phyloP scores from a whole-genome alignment of 345 rosid genomes.

The Draba incana region DNA sequence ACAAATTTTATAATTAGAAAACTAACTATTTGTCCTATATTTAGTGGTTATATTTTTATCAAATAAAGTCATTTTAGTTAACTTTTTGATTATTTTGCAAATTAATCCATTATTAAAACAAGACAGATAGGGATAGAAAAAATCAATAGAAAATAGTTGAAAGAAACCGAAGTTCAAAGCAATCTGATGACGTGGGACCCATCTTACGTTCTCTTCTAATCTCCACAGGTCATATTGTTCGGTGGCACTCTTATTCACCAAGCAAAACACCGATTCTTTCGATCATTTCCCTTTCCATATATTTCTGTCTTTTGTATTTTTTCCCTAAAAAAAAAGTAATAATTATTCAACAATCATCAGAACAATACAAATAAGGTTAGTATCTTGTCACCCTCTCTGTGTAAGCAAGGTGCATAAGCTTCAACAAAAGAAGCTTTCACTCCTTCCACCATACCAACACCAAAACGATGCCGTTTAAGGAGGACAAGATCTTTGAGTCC shows the following conservation, averaged over 20 bases:
- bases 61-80: too few species aligned
- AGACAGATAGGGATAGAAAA: background rate
- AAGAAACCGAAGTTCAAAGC: conserved; percentile 7
- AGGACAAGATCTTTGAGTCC: background rate
- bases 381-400: conserved; percentile 4
- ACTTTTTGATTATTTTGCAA: too few species aligned
- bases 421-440: conserved; percentile 56
- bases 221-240: conserved; percentile 25
- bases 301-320: background rate
- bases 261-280: conserved; percentile 25
- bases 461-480: conserved; percentile 7
- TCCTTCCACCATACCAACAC: conserved; percentile 40
- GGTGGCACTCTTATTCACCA: conserved; percentile 30
- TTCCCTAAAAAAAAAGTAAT: background rate
- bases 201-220: conserved; percentile 33
- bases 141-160: background rate
- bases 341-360: conserved; percentile 27
- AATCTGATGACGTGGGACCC: conserved; percentile 20
- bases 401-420: conserved; percentile 48
- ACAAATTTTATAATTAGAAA: too few species aligned
- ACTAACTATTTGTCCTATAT: too few species aligned
- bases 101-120: background rate
- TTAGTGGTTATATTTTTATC: too few species aligned
- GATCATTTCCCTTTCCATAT: background rate
- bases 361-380: background rate